Conservation (phyloP, 1,139 yeast species). For the Candida neerlandica region DNA sequence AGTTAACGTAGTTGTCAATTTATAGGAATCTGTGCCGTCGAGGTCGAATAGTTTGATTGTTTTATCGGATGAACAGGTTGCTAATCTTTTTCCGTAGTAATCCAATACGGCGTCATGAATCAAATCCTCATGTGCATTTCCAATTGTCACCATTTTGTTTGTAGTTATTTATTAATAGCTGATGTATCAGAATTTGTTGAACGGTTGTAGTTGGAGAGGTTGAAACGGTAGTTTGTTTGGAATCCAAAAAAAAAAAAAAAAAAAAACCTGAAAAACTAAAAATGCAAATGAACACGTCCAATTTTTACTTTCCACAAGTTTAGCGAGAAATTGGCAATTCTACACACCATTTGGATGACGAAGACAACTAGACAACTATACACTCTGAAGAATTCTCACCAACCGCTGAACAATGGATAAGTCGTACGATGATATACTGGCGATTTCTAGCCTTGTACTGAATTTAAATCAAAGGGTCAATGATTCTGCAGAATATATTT, state of each 20-base stretch:
- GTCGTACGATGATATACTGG: constrained; percentile 26
- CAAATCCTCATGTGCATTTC: constrained; percentile 83
- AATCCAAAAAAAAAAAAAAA: constrained; percentile 1
- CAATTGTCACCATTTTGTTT: constrained; percentile 62
- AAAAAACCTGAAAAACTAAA: not conserved
- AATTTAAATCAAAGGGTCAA: constrained; percentile 23
- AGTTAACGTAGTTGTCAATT: constrained; percentile 75
- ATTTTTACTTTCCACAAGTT: not conserved
- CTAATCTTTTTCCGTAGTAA: constrained; percentile 92
- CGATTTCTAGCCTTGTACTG: constrained; percentile 24
- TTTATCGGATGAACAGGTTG: constrained; percentile 94
- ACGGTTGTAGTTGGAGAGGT: not conserved
- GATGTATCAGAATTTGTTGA: not conserved
- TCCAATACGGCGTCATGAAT: constrained; percentile 97
- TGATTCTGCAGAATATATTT: constrained; percentile 25
- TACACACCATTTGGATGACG: not conserved
- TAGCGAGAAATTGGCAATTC: constrained; percentile 1
- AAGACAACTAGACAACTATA: not conserved
- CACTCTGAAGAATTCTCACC: no score
- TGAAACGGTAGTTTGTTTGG: not conserved
- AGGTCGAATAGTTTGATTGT: constrained; percentile 91
- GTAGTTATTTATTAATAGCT: not conserved
- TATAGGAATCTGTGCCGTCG: constrained; percentile 77
- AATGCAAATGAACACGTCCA: constrained; percentile 6
- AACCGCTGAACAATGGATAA: constrained; percentile 21